Evolutionary conservation across 768 basidiomycete species (phyloP), one percentile per base, ranked within the genome.

Genomic region (Tylopilus sp.): DNA sequence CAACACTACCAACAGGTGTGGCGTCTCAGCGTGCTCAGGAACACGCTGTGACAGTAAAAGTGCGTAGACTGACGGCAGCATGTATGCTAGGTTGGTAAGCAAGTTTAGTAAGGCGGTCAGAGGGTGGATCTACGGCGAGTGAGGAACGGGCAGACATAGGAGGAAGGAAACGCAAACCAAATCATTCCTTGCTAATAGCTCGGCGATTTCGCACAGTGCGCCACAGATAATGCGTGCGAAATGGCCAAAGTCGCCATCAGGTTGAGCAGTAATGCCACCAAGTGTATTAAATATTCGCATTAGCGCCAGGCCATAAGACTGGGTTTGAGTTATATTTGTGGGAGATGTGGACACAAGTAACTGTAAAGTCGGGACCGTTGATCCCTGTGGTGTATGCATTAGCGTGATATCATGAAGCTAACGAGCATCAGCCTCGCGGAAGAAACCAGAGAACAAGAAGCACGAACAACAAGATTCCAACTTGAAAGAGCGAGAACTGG

Each of bases 381-480:
- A 70, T 17, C 65, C 62, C 1, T 71, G 69, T 26, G 71, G 63
- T 3, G 71, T 70, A 64, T 89, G 87, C 0, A 78, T 80, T 47
- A 88, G 60, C n/a, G 88, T 64, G 25, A 85, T 72, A 38, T 78
- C 74, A 55, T 78, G 80, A 42, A 88, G 67, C 87, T 89, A 39
- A 33, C 12, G 21, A 11, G 47, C 17, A 17, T 59, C 33, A 58
- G 45, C 42, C 43, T 28, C 25, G 25, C 35, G 30, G 35, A 33
- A 52, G 22, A 17, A 21, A 36, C 35, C 46, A 44, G 47, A n/a
- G 21, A 25, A 15, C 25, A 10, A 10, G 36, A 18, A 31, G 57
- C 8, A 64, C 69, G 20, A 62, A 88, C 86, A 73, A 83, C 78
- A 17, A 72, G 70, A 51, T 73, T 77, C 79, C 80, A 80, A 53